phyloP scores from a whole-genome alignment of 108 stramenopile species.

The Nitzschia sp. region DNA sequence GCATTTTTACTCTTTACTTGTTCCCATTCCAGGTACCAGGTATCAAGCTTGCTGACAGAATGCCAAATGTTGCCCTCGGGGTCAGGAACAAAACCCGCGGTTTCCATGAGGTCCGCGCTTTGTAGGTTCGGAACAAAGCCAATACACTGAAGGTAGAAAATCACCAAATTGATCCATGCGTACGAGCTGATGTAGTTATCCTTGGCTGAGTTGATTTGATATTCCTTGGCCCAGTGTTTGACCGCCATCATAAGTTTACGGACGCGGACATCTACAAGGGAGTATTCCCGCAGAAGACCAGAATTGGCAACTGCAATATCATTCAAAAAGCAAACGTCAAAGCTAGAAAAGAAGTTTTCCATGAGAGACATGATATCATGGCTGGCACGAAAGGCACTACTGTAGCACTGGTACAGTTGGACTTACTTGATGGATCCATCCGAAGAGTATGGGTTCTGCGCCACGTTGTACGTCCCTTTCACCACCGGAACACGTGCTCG shows the following conservation, averaged over 20 bases:
- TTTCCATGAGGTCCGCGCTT: conserved; percentile 45
- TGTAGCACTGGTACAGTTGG: too few relatives aligned
- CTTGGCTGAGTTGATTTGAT: conserved; percentile 58
- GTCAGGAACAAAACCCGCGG: conserved; percentile 42
- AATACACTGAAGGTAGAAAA: conserved; percentile 80
- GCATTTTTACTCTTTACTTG: conserved; percentile 10
- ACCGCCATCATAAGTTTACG: conserved; percentile 66
- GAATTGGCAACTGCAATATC: conserved; percentile 87
- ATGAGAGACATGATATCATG: not conserved
- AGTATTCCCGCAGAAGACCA: conserved; percentile 73
- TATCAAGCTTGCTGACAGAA: conserved; percentile 63
- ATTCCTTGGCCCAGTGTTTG: conserved; percentile 71
- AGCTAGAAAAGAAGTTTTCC: conserved; percentile 23
- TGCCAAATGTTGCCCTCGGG: conserved; percentile 55
- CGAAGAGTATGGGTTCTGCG: conserved; percentile 60
- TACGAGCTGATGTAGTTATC: conserved; percentile 70
- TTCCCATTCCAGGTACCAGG: conserved; percentile 52
- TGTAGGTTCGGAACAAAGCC: conserved; percentile 76
- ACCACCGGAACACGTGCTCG: conserved; percentile 80
- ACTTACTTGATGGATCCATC: conserved; percentile 62
- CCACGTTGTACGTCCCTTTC: conserved; percentile 55
- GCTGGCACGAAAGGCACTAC: not conserved
- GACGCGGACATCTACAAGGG: conserved; percentile 60
- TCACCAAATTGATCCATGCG: conserved; percentile 77
- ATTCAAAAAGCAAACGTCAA: conserved; percentile 87